Evolutionary conservation across 1,284 basidiomycete species (phyloP).

Genomic region (Filobasidium uniguttulatum): DNA sequence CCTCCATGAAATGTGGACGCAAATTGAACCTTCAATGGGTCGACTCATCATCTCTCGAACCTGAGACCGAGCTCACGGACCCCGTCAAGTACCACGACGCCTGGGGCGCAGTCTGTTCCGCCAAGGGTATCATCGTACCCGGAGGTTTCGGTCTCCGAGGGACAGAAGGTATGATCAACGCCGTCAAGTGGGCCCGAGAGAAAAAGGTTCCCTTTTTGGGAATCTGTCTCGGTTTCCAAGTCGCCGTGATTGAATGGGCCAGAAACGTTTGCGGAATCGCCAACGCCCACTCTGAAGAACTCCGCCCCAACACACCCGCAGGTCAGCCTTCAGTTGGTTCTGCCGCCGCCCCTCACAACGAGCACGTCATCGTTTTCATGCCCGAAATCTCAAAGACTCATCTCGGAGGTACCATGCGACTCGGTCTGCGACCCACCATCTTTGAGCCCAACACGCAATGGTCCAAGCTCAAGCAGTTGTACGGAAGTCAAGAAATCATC

Average conservation of each 20-base stretch:
- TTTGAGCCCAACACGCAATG: conserved; percentile 53
- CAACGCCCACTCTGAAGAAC: conserved; percentile 84
- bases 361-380: conserved; percentile 94
- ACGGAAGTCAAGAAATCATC: conserved; percentile 67
- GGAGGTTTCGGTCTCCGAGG: conserved; percentile 91
- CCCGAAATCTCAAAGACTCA: conserved; percentile 96
- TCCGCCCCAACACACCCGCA: conserved; percentile 46
- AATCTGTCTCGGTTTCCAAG: conserved; percentile 95
- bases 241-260: conserved; percentile 92
- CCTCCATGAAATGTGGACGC: conserved; percentile 76
- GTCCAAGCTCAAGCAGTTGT: conserved; percentile 63
- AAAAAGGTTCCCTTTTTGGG: conserved; percentile 90
- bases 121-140: conserved; percentile 82
- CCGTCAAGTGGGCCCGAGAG: conserved; percentile 92
- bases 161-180: conserved; percentile 93
- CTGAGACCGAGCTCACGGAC: conserved; percentile 57
- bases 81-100: conserved; percentile 92
- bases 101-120: conserved; percentile 82
- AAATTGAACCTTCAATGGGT: conserved; percentile 87
- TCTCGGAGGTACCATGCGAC: conserved; percentile 96
- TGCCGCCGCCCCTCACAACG: no score
- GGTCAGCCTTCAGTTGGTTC: no score
- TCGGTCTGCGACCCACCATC: conserved; percentile 85
- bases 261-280: conserved; percentile 64
- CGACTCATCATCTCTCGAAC: conserved; percentile 86